Percentiles rank a stretch among this genome's conserved stretches.
phyloP scores from a whole-genome alignment of 2,329 filamentous ascomycete species.

The Cladophialophora psammophila region DNA sequence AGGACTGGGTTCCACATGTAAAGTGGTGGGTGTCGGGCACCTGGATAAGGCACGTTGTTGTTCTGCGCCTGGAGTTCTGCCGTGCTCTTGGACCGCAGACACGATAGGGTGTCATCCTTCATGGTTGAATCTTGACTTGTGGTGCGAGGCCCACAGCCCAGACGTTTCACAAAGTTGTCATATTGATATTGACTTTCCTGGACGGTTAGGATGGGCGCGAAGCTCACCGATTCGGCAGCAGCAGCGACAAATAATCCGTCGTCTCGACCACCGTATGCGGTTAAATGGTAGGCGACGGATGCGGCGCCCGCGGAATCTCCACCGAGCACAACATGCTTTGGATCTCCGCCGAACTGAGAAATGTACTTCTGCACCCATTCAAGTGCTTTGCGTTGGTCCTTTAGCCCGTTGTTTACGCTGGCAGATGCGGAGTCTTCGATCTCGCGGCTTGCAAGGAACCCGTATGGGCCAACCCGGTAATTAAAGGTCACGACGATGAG shows the following conservation, averaged over 20 bases:
- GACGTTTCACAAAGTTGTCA: conserved; percentile 58
- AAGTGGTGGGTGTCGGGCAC: conserved; percentile 52
- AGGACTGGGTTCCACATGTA: conserved; percentile 62
- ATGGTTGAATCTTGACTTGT: background rate
- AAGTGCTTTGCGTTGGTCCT: conserved; percentile 73
- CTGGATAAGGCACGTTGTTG: conserved; percentile 56
- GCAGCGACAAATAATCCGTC: conserved; percentile 61
- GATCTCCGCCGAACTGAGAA: conserved; percentile 71
- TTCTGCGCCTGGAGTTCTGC: conserved; percentile 56
- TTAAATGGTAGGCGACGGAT: conserved; percentile 70
- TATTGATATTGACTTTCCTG: conserved; percentile 60
- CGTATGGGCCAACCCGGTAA: conserved; percentile 77
- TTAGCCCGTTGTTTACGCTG: conserved; percentile 70
- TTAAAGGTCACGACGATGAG: conserved; percentile 77
- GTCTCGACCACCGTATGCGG: conserved; percentile 58
- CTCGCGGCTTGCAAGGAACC: conserved; percentile 71
- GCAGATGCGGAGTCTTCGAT: conserved; percentile 52
- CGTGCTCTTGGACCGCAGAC: conserved; percentile 57
- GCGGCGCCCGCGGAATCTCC: conserved; percentile 72
- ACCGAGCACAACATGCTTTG: conserved; percentile 70
- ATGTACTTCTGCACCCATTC: conserved; percentile 75
- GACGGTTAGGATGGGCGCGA: conserved; percentile 58
- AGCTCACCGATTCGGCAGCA: conserved; percentile 62
- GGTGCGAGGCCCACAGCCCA: conserved; percentile 50
- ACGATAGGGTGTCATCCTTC: conserved; percentile 42